These are phyloP conservation scores for Colletotrichum tabaci DNA, from an alignment of 2,329 filamentous ascomycete species.

Conservation along the genomic window DNA sequence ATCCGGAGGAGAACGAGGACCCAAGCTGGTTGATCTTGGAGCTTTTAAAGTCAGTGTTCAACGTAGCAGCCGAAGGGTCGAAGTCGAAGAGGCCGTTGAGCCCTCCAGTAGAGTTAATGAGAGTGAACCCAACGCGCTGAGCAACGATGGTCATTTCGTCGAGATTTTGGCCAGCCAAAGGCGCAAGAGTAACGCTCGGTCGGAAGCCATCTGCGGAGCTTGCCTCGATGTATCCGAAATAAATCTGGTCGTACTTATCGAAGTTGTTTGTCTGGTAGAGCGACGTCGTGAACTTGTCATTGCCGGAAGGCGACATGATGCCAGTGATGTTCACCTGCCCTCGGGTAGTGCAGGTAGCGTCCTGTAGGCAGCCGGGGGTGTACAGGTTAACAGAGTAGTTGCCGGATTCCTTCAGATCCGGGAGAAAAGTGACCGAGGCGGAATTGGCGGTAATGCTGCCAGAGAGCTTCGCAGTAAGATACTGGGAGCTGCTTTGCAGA, in stretches of 20 bases:
- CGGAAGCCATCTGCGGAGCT: conserved; percentile 77
- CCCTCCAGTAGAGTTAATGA: conserved; percentile 81
- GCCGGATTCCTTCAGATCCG: conserved; percentile 89
- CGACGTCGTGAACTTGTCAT: conserved; percentile 68
- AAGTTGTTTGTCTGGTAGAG: conserved; percentile 94
- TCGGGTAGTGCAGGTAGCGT: conserved; percentile 81
- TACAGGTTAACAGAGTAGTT: conserved; percentile 94
- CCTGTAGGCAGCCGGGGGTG: conserved; percentile 90
- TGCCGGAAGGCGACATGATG: conserved; percentile 69
- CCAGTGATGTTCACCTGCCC: conserved; percentile 88
- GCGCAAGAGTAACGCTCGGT: conserved; percentile 83
- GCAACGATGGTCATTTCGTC: conserved; percentile 85
- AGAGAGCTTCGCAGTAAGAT: conserved; percentile 78
- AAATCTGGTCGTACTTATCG: conserved; percentile 97
- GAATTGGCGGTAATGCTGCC: conserved; percentile 69
- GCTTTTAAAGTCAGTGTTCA: conserved; percentile 75
- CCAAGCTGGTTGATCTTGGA: conserved; percentile 86
- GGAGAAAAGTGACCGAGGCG: conserved; percentile 82
- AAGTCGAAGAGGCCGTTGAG: conserved; percentile 95
- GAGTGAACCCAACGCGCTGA: conserved; percentile 84
- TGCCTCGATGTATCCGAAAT: conserved; percentile 86
- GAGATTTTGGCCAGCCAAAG: conserved; percentile 74
- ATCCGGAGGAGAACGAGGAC: conserved; percentile 75
- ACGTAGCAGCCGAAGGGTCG: conserved; percentile 73
- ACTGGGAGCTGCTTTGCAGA: conserved; percentile 79